phyloP scores from a whole-genome alignment of 345 rosid genomes.

The Eutrema japonicum region DNA sequence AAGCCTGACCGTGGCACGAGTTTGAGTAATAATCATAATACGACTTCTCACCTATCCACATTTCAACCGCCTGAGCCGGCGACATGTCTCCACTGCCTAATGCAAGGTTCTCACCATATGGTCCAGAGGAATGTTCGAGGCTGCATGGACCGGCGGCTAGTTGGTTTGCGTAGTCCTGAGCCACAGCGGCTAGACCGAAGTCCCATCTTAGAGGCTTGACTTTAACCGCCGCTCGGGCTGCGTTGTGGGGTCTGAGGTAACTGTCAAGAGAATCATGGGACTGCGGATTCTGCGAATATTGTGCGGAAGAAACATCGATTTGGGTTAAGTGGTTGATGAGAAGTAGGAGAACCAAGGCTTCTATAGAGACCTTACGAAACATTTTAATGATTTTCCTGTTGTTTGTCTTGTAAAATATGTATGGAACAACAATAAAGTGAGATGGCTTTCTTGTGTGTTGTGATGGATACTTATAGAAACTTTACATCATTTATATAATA shows the following conservation, averaged over 20 bases:
- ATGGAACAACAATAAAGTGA: neutral
- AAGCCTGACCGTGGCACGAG: slow-evolving; percentile 52
- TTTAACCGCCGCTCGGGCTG: slow-evolving; percentile 49
- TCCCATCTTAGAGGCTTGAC: slow-evolving; percentile 61
- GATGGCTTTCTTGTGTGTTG: slow-evolving; percentile 1
- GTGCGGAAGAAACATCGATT: slow-evolving; percentile 32
- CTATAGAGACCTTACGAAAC: slow-evolving; percentile 21
- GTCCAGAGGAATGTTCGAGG: slow-evolving; percentile 59
- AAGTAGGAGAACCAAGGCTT: slow-evolving; percentile 29
- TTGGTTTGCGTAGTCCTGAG: slow-evolving; percentile 49
- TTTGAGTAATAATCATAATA: slow-evolving; percentile 56
- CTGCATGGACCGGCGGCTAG: slow-evolving; percentile 46
- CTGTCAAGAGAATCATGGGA: slow-evolving; percentile 51
- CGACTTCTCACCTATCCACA: slow-evolving; percentile 64
- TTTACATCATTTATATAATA: neutral
- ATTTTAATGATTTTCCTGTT: neutral
- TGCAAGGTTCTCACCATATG: slow-evolving; percentile 74
- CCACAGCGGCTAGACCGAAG: slow-evolving; percentile 50
- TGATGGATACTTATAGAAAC: slow-evolving; percentile 22
- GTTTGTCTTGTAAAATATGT: slow-evolving; percentile 1
- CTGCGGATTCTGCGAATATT: slow-evolving; percentile 29
- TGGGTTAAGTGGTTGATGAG: slow-evolving; percentile 30
- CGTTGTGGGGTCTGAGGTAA: slow-evolving; percentile 57
- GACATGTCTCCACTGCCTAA: slow-evolving; percentile 47
- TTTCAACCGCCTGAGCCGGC: slow-evolving; percentile 47